Evolutionary conservation across 352 stramenopile genomes (phyloP).

Genomic region (Vaucheria bursata): DNA sequence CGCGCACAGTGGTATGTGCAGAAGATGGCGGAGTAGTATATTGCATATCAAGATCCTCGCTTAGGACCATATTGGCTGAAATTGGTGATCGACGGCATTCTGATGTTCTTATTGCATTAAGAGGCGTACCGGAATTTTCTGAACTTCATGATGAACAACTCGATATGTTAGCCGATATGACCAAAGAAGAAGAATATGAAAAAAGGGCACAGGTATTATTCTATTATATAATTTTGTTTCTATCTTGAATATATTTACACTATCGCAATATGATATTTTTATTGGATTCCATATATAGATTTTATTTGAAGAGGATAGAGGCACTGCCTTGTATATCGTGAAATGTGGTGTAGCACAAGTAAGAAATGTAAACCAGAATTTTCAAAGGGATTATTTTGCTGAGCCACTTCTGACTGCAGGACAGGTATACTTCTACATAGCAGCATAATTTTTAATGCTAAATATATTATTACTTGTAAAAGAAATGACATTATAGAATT

Average conservation of each 20-base stretch:
- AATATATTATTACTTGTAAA: too few relatives aligned
- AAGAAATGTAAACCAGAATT: too few relatives aligned
- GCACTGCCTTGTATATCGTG: constrained; percentile 1
- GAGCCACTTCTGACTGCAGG: too few relatives aligned
- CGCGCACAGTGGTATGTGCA: not conserved
- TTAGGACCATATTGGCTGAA: not conserved
- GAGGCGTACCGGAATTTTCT: not conserved
- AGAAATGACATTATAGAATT: too few relatives aligned
- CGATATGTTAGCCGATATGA: not conserved
- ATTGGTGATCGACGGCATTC: not conserved
- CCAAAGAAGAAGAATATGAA: not conserved
- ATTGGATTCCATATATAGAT: not conserved
- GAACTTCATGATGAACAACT: constrained; percentile 9
- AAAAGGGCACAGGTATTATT: constrained; percentile 8
- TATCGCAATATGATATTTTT: not conserved
- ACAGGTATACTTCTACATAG: too few relatives aligned
- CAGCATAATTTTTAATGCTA: too few relatives aligned
- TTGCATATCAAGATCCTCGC: not conserved
- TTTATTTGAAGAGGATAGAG: not conserved
- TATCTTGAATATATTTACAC: not conserved
- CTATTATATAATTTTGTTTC: too few relatives aligned
- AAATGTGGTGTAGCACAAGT: not conserved
- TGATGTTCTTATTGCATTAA: not conserved
- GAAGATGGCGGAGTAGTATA: not conserved
- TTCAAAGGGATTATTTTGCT: too few relatives aligned